These are phyloP conservation scores for Emergomyces pasteurianus DNA, from an alignment of 2,329 filamentous ascomycete species.

Conservation along the genomic window DNA sequence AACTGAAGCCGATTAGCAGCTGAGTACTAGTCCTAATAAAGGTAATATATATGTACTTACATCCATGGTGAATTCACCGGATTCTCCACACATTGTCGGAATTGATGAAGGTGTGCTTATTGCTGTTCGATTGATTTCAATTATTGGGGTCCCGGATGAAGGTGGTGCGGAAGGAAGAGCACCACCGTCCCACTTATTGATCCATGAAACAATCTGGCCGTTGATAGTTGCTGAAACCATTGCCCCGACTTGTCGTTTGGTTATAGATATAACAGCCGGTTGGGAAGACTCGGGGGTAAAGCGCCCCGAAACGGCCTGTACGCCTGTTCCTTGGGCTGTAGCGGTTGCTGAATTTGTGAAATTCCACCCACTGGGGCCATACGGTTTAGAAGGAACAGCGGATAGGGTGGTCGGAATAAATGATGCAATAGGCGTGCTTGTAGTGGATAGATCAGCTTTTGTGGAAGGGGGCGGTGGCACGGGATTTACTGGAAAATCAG, in stretches of 20 bases:
- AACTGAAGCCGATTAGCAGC: slow-evolving; percentile 10
- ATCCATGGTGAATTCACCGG: slow-evolving; percentile 11
- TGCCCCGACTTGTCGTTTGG: slow-evolving; percentile 2
- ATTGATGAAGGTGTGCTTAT: background rate
- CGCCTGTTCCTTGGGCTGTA: background rate
- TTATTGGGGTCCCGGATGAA: background rate
- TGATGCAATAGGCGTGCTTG: background rate
- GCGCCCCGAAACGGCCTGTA: background rate
- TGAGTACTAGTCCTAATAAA: background rate
- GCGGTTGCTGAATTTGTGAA: background rate
- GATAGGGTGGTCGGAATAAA: background rate
- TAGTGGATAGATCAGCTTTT: background rate
- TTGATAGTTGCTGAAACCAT: slow-evolving; percentile 4
- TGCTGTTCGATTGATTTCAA: background rate
- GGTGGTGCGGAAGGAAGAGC: background rate
- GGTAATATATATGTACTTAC: slow-evolving; percentile 4
- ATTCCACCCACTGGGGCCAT: slow-evolving; percentile 1
- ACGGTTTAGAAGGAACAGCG: background rate
- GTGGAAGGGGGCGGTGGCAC: background rate
- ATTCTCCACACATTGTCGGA: slow-evolving; percentile 8
- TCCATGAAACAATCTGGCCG: slow-evolving; percentile 5
- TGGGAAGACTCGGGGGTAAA: background rate
- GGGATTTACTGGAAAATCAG: background rate
- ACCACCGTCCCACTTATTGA: slow-evolving; percentile 1
- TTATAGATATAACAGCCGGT: background rate